phyloP scores from a whole-genome alignment of 2,329 filamentous ascomycete species.

The Nothomitra cinnamomea region DNA sequence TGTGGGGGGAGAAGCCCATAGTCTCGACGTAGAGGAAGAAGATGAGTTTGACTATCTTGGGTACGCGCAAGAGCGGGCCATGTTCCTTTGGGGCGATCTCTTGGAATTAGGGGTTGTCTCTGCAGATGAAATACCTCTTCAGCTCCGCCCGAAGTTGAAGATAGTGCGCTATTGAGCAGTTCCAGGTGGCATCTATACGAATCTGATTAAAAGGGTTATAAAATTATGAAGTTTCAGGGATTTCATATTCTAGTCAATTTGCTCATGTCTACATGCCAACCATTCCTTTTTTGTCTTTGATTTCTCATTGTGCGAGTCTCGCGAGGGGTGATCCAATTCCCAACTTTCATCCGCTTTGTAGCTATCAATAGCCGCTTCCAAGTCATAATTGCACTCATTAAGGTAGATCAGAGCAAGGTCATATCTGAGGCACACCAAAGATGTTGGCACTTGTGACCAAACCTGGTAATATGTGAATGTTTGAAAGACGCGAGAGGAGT shows the following conservation, averaged over 20 bases:
- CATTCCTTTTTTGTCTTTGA: no score
- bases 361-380: conserved; percentile 44
- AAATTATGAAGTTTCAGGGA: neutral
- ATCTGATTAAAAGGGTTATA: neutral
- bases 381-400: conserved; percentile 48
- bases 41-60: conserved; percentile 86
- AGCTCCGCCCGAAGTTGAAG: conserved; percentile 49
- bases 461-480: neutral
- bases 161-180: conserved; percentile 40
- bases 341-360: conserved; percentile 59
- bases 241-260: neutral
- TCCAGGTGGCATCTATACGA: no score
- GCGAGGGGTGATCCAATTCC: conserved; percentile 51
- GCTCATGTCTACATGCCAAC: neutral
- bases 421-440: conserved; percentile 28
- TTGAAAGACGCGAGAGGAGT: neutral
- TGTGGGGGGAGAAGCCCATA: conserved; percentile 14
- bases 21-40: conserved; percentile 35
- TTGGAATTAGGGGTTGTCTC: conserved; percentile 58
- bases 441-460: no score
- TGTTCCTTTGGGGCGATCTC: conserved; percentile 92
- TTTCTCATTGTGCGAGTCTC: no score
- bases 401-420: conserved; percentile 62
- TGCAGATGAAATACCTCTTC: conserved; percentile 56
- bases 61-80: conserved; percentile 76